These are phyloP conservation scores for Podospora tetraspora DNA, from an alignment of 495 filamentous ascomycete genomes.

Conservation along the genomic window DNA sequence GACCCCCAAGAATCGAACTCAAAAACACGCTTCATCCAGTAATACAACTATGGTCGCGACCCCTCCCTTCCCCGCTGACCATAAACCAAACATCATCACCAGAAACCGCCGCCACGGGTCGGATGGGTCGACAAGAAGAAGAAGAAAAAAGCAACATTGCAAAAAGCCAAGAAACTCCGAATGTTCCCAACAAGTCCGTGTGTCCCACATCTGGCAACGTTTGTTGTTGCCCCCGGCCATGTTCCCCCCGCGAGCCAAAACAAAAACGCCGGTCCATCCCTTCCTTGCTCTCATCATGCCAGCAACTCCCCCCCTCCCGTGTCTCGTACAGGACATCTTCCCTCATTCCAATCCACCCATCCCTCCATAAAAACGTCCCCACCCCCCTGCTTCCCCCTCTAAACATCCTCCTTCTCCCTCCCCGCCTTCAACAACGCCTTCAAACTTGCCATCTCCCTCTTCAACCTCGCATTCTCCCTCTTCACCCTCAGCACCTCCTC, in stretches of 20 bases:
- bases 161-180: neutral
- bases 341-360: slow-evolving; percentile 1
- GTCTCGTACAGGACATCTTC: neutral
- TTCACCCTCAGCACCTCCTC: slow-evolving; percentile 67
- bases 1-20: slow-evolving; percentile 3
- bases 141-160: neutral
- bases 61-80: neutral
- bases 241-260: neutral
- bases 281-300: slow-evolving; percentile 6
- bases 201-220: neutral
- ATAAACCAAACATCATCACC: slow-evolving; percentile 9
- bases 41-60: slow-evolving; percentile 5
- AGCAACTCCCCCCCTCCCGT: neutral
- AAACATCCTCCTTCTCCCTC: neutral
- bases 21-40: neutral
- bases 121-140: neutral
- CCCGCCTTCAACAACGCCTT: slow-evolving; percentile 42
- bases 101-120: neutral
- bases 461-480: slow-evolving; percentile 66
- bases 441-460: slow-evolving; percentile 49
- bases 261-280: slow-evolving; percentile 1
- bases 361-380: neutral
- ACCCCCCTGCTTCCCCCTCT: neutral
- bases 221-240: neutral
- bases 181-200: neutral